Conservation (phyloP, 2,329 filamentous ascomycete species). For the Xylariaceae sp. region DNA sequence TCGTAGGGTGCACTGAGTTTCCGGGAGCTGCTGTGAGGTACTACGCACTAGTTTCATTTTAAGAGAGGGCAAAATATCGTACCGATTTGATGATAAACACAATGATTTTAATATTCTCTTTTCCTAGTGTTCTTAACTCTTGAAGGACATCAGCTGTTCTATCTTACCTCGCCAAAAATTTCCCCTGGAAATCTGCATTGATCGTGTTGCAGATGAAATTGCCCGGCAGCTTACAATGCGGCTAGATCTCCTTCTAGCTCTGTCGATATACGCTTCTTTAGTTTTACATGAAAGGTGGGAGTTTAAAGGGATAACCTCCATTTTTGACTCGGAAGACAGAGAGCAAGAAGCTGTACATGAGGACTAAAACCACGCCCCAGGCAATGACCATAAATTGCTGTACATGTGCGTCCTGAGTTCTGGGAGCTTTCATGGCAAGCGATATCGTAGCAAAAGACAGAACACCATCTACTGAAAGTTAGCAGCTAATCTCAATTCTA, state of each 20-base stretch:
- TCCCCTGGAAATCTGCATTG: slow-evolving; percentile 1
- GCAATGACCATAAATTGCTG: slow-evolving; percentile 83
- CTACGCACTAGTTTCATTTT: neutral
- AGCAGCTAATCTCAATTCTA: slow-evolving; percentile 11
- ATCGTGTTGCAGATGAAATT: slow-evolving; percentile 13
- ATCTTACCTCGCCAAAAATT: slow-evolving; percentile 4
- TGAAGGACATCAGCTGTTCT: neutral
- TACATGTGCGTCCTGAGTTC: slow-evolving; percentile 75
- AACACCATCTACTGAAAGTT: slow-evolving; percentile 59
- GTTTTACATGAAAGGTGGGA: slow-evolving; percentile 80
- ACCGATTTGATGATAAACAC: neutral
- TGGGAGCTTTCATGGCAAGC: slow-evolving; percentile 91
- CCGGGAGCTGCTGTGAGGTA: neutral
- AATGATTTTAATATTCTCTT: slow-evolving; percentile 4
- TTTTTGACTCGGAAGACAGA: slow-evolving; percentile 97
- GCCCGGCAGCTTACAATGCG: neutral
- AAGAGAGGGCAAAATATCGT: too few species aligned
- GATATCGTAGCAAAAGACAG: slow-evolving; percentile 89
- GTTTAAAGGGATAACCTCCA: slow-evolving; percentile 88
- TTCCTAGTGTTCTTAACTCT: slow-evolving; percentile 1
- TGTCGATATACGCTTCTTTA: neutral
- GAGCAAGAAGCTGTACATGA: slow-evolving; percentile 91
- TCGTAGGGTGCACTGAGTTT: neutral
- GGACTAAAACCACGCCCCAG: slow-evolving; percentile 78
- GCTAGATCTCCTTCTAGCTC: neutral